Evolutionary conservation across 2,329 filamentous ascomycete species (phyloP), one percentile per base, ranked within the genome.

Genomic region (Pseudogymnoascus sp.): DNA sequence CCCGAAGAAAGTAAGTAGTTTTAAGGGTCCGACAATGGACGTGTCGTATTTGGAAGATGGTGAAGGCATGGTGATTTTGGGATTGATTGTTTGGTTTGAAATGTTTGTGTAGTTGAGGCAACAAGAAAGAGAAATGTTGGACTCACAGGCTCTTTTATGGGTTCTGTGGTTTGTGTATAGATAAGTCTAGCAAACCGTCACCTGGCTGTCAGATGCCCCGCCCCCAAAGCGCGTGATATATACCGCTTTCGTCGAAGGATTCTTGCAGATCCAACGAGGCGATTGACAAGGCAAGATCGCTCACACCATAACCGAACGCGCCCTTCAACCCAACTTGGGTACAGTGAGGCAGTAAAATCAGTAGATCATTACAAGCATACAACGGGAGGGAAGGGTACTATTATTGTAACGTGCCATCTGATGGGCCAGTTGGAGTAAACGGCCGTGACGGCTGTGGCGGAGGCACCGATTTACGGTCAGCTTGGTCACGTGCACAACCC

Each of bases 1-100:
- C 6, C 45, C 45, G 25, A 28, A 51, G 45, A 51, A 51, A n/a
- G 45, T 51, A n/a, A 51, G 13, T 14, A 51, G 6, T 51, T 51
- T 51, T 2, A 51, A 28, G n/a, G 45, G 45, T 4, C 45, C 45
- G 21, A 28, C 23, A 51, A 51, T 51, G 8, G 45, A 51, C 14
- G 45, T 51, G 23, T 51, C 45, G 45, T 51, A 51, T 51, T 51
- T 51, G 45, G 45, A 51, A 28, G 45, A 51, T n/a, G 45, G 45
- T 11, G 45, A 51, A 1, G 45, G 45, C 45, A 51, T 51, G 23
- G 45, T 51, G 23, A 28, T 51, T 3, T 51, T 28, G 23, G 45
- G 14, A 51, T n/a, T 51, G 45, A 28, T n/a, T 48, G 43, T 23
- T 48, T 48, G 23, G 14, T 7, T 28, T 51, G n/a, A 16, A 28